Conservation (phyloP, 495 filamentous ascomycete species). For the Annulohypoxylon maeteangense region DNA sequence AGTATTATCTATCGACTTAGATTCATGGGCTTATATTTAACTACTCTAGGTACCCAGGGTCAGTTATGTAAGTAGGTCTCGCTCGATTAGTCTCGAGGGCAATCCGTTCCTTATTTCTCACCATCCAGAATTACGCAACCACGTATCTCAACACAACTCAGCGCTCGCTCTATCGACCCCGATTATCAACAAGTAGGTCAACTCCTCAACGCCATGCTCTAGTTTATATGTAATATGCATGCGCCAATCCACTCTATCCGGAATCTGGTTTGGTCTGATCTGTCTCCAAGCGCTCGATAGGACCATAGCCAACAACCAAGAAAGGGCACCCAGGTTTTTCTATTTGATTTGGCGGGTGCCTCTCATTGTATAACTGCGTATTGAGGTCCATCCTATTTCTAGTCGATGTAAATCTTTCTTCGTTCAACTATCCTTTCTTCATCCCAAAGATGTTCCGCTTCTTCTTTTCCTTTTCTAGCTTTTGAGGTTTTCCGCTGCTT, state of each 20-base stretch:
- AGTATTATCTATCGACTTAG: conserved; percentile 5
- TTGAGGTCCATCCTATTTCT: background rate
- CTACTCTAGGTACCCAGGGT: background rate
- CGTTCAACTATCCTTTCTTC: conserved; percentile 57
- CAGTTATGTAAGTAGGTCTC: background rate
- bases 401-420: background rate
- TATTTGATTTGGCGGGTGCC: background rate
- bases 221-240: conserved; percentile 13
- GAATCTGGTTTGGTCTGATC: background rate
- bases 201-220: conserved; percentile 42
- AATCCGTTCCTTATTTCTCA: background rate
- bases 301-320: conserved; percentile 14
- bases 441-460: conserved; percentile 81
- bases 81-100: background rate
- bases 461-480: conserved; percentile 74
- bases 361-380: background rate
- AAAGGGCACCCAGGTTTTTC: background rate
- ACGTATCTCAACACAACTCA: conserved; percentile 13
- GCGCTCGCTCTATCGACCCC: conserved; percentile 10
- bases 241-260: conserved; percentile 6
- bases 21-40: background rate
- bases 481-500: conserved; percentile 57
- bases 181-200: conserved; percentile 10
- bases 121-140: conserved; percentile 23
- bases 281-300: conserved; percentile 16